Evolutionary conservation across 73 alveolate species (phyloP).

Genomic region (Paraurostyla sp.): DNA sequence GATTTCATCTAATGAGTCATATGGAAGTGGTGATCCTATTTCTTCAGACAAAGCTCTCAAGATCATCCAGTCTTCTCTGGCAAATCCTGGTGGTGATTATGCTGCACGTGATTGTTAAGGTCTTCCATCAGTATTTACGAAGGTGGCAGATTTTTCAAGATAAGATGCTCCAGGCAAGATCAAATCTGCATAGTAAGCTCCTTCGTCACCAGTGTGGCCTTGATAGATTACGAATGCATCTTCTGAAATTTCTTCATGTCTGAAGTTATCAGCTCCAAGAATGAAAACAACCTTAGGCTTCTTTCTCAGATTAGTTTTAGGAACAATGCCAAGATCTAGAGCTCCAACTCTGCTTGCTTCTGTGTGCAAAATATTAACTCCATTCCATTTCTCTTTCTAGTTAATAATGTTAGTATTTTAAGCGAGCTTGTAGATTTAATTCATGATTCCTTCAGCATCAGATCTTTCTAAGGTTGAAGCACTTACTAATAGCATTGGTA

Average conservation of each 20-base stretch:
- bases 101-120: conserved; percentile 80
- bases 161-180: conserved; percentile 94
- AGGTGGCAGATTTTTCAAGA: conserved; percentile 87
- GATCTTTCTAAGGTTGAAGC: conserved; percentile 77
- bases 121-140: conserved; percentile 95
- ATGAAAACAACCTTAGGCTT: conserved; percentile 85
- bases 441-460: conserved; percentile 86
- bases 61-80: conserved; percentile 93
- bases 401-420: conserved; percentile 77
- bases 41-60: conserved; percentile 92
- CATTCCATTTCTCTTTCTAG: conserved; percentile 86
- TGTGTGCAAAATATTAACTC: conserved; percentile 84
- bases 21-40: conserved; percentile 88
- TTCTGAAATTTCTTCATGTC: conserved; percentile 90
- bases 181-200: conserved; percentile 93
- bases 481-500: conserved; percentile 87
- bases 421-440: conserved; percentile 71
- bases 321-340: conserved; percentile 90
- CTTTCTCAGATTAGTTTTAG: conserved; percentile 54
- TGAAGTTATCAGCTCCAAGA: conserved; percentile 88
- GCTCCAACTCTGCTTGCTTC: conserved; percentile 88
- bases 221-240: conserved; percentile 92
- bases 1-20: conserved; percentile 85
- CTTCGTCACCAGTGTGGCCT: conserved; percentile 96
- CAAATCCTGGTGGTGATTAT: conserved; percentile 87